A percentile compares a stretch with the other conserved stretches of the same genome.
phyloP scores from a whole-genome alignment of 441 rosid species.

The Manihot esculenta region DNA sequence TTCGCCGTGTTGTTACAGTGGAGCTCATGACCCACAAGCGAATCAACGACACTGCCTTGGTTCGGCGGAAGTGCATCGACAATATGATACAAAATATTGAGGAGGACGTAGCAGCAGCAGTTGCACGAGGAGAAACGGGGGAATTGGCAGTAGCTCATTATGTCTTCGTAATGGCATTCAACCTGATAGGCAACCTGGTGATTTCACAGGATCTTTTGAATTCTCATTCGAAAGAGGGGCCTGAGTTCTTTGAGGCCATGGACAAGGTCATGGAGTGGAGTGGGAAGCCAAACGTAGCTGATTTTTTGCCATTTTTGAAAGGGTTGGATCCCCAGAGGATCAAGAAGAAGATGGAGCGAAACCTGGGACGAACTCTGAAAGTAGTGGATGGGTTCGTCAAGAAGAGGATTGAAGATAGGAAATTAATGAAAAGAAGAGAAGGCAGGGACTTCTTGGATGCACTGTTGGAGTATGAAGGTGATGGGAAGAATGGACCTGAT shows the following conservation, averaged over 20 bases:
- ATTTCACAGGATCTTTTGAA: slow-evolving; percentile 20
- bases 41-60: slow-evolving; percentile 6
- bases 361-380: neutral
- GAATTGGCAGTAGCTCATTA: slow-evolving; percentile 11
- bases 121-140: slow-evolving; percentile 9
- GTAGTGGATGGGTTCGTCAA: slow-evolving; percentile 21
- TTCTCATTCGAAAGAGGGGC: slow-evolving; percentile 17
- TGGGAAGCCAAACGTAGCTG: slow-evolving; percentile 23
- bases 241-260: slow-evolving; percentile 21
- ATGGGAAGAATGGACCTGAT: slow-evolving; percentile 33
- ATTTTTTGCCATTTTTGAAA: slow-evolving; percentile 17
- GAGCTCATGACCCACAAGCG: slow-evolving; percentile 12
- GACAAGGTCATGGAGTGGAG: slow-evolving; percentile 13
- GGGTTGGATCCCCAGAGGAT: slow-evolving; percentile 16
- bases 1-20: slow-evolving; percentile 3
- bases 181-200: slow-evolving; percentile 21
- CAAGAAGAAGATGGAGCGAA: neutral
- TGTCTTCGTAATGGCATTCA: slow-evolving; percentile 24
- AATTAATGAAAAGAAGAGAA: neutral
- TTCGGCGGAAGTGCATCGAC: slow-evolving; percentile 9
- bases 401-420: slow-evolving; percentile 29
- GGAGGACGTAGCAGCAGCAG: neutral
- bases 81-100: slow-evolving; percentile 14
- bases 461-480: slow-evolving; percentile 41
- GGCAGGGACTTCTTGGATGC: slow-evolving; percentile 43